Conservation (phyloP, 257 asterid genomes). For the Catharanthus roseus region DNA sequence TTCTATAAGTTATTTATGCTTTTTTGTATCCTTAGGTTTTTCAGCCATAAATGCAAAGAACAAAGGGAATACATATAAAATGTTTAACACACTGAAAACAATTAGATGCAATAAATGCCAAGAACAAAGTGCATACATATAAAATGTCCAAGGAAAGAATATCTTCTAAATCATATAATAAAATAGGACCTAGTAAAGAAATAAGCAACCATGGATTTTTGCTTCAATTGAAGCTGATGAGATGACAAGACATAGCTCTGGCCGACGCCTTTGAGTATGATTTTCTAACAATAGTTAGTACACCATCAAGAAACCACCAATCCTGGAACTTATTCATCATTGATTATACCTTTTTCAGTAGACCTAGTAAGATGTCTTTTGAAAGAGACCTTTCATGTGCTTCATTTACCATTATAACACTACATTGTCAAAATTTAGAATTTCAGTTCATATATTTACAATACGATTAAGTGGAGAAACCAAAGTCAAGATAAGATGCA, state of each 20-base stretch:
- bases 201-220: constrained; percentile 76
- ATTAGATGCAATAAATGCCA: no score
- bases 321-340: neutral
- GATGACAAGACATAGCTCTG: constrained; percentile 83
- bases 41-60: no score
- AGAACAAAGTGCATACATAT: no score
- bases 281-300: constrained; percentile 11
- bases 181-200: constrained; percentile 57
- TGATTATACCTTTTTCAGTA: constrained; percentile 74
- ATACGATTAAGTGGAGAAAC: neutral
- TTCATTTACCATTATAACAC: constrained; percentile 98
- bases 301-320: neutral
- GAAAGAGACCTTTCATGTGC: constrained; percentile 97
- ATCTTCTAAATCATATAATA: no score
- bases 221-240: constrained; percentile 98
- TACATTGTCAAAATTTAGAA: constrained; percentile 26
- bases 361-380: constrained; percentile 88
- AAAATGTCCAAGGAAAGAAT: no score
- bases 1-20: no score
- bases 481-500: neutral
- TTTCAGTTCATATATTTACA: constrained; percentile 10
- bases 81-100: no score
- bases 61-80: no score
- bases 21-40: no score
- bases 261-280: constrained; percentile 82